Evolutionary conservation across 495 filamentous ascomycete species (phyloP).

Genomic region (Xylaria longipes): DNA sequence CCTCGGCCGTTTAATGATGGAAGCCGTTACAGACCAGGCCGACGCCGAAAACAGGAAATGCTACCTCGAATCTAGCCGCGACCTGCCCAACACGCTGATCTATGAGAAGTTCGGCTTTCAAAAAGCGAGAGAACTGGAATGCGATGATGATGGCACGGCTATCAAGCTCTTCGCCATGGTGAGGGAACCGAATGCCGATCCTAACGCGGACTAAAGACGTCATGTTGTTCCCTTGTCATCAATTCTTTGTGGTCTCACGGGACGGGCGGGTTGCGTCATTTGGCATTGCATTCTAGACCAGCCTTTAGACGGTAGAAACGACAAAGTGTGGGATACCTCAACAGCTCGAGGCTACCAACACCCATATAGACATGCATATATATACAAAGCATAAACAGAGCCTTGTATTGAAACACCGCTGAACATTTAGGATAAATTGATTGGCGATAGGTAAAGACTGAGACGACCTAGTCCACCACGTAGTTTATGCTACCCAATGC

Average conservation of each 20-base stretch:
- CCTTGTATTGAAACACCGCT: neutral
- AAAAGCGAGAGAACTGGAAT: conserved; percentile 66
- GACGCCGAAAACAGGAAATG: conserved; percentile 65
- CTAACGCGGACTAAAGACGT: conserved; percentile 26
- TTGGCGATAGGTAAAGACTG: neutral
- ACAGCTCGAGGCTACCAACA: neutral
- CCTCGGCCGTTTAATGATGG: conserved; percentile 64
- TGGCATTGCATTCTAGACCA: neutral
- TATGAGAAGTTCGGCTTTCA: conserved; percentile 71
- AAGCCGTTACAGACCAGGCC: conserved; percentile 62
- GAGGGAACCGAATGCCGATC: conserved; percentile 48
- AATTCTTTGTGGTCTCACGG: neutral
- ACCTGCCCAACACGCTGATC: conserved; percentile 67
- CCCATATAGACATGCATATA: neutral
- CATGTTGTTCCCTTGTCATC: neutral
- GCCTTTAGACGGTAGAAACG: neutral
- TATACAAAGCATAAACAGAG: neutral
- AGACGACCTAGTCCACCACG: neutral
- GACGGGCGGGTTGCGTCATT: neutral
- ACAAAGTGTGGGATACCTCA: neutral
- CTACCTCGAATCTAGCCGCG: conserved; percentile 70
- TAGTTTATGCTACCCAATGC: conserved; percentile 3
- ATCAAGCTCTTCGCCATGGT: conserved; percentile 60
- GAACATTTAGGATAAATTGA: neutral
- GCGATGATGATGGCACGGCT: conserved; percentile 59